Evolutionary conservation across 345 rosid species (phyloP).

Genomic region (Balakata baccata): DNA sequence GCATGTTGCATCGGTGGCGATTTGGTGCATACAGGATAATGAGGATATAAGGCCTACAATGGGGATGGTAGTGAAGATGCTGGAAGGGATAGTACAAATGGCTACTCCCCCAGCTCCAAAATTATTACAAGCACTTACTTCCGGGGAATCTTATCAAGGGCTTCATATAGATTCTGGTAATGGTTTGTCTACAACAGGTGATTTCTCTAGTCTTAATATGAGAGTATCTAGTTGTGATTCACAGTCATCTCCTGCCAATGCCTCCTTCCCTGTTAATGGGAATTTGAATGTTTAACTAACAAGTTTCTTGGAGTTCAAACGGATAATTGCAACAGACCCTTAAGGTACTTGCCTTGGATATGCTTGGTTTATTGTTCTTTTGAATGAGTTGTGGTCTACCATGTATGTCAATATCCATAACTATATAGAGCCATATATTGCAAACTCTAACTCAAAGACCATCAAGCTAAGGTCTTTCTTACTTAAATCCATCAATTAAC

Average conservation of each 20-base stretch:
- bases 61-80: conserved; percentile 28
- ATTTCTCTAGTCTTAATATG: conserved; percentile 36
- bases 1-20: conserved; percentile 22
- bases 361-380: background rate
- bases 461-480: too few relatives aligned
- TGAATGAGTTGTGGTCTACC: too few relatives aligned
- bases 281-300: conserved; percentile 18
- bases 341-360: background rate
- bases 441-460: too few relatives aligned
- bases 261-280: conserved; percentile 31
- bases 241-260: conserved; percentile 45
- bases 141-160: too few relatives aligned
- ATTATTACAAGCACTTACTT: too few relatives aligned
- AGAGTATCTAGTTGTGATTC: conserved; percentile 47
- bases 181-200: conserved; percentile 19
- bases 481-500: too few relatives aligned
- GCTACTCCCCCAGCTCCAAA: too few relatives aligned
- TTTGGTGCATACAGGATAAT: conserved; percentile 34
- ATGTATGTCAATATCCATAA: too few relatives aligned
- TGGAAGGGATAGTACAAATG: conserved; percentile 25
- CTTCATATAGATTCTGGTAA: conserved; percentile 1
- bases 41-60: conserved; percentile 31
- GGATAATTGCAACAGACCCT: background rate
- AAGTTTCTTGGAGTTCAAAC: background rate
- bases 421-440: too few relatives aligned